Percentiles rank a stretch among this genome's conserved stretches.
Evolutionary conservation across 1,139 yeast species (phyloP).

Genomic region (Insectozyma bohioensis): DNA sequence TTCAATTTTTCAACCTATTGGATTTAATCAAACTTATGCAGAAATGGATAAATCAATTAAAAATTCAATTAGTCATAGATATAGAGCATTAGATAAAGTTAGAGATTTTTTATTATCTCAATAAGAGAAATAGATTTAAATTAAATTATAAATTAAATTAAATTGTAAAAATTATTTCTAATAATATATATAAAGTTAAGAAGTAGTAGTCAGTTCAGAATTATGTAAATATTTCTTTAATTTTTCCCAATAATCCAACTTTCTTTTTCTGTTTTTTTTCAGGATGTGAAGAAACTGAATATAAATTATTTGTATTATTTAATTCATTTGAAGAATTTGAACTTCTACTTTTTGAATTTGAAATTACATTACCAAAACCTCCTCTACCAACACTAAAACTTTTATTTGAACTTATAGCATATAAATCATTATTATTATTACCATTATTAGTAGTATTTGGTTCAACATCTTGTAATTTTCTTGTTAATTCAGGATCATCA

Average conservation of each 20-base stretch:
- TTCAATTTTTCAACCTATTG: slow-evolving; percentile 80
- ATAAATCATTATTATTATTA: slow-evolving; percentile 28
- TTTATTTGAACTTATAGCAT: slow-evolving; percentile 38
- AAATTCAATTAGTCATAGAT: slow-evolving; percentile 85
- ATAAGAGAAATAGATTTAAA: slow-evolving; percentile 2
- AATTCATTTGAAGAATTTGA: slow-evolving; percentile 8
- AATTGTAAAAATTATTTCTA: too few species aligned
- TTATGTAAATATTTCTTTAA: slow-evolving; percentile 27
- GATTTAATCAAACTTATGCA: slow-evolving; percentile 76
- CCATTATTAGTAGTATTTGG: too few species aligned
- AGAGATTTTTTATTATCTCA: slow-evolving; percentile 49
- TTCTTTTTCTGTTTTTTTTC: slow-evolving; percentile 19
- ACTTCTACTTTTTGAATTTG: slow-evolving; percentile 13
- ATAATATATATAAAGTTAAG: too few species aligned
- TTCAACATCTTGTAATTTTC: slow-evolving; percentile 73
- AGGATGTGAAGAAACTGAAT: slow-evolving; percentile 28
- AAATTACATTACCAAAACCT: slow-evolving; percentile 49
- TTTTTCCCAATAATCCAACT: slow-evolving; percentile 32
- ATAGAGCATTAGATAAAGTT: slow-evolving; percentile 73
- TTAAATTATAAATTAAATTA: neutral
- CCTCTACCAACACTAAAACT: slow-evolving; percentile 49
- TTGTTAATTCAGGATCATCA: slow-evolving; percentile 57
- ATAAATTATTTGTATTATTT: slow-evolving; percentile 19
- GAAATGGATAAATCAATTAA: slow-evolving; percentile 79
- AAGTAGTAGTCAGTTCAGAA: too few species aligned